phyloP scores from a whole-genome alignment of 352 stramenopile species.

The Phytophthora tentaculata region DNA sequence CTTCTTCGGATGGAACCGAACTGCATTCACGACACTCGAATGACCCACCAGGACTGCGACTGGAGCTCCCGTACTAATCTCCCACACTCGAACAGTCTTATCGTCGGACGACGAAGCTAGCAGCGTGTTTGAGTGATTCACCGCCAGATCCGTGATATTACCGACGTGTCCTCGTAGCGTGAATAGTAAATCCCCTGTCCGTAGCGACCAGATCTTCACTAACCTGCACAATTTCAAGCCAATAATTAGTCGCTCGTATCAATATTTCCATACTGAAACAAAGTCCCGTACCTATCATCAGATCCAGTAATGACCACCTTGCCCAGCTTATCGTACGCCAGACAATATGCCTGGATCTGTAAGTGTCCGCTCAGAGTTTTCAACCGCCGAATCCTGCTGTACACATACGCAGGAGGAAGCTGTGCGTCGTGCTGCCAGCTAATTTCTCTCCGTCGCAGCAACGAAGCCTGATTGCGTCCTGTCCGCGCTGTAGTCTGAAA shows the following conservation, averaged over 20 bases:
- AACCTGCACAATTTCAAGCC: constrained; percentile 60
- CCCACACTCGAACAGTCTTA: constrained; percentile 90
- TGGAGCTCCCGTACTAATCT: constrained; percentile 81
- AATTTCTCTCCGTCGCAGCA: constrained; percentile 62
- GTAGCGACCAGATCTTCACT: constrained; percentile 96
- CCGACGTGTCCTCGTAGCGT: constrained; percentile 87
- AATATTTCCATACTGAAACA: constrained; percentile 5
- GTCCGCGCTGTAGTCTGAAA: constrained; percentile 55
- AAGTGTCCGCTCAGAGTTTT: constrained; percentile 94
- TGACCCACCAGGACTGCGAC: constrained; percentile 88
- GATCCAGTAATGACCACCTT: constrained; percentile 97
- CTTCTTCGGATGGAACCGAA: constrained; percentile 86
- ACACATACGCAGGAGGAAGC: constrained; percentile 67
- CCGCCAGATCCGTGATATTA: constrained; percentile 91
- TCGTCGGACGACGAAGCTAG: constrained; percentile 89
- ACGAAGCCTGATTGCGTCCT: constrained; percentile 64
- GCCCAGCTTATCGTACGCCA: constrained; percentile 95
- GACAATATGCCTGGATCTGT: constrained; percentile 94
- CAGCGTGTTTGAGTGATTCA: constrained; percentile 84
- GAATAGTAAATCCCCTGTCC: constrained; percentile 81
- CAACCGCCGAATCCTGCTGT: constrained; percentile 77
- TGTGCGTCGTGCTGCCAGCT: constrained; percentile 33
- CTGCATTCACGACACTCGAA: constrained; percentile 86
- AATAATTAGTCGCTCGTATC: constrained; percentile 8
- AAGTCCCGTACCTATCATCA: constrained; percentile 88